Conservation (phyloP, 2,329 filamentous ascomycete species). For the Penicillium corylophilum region DNA sequence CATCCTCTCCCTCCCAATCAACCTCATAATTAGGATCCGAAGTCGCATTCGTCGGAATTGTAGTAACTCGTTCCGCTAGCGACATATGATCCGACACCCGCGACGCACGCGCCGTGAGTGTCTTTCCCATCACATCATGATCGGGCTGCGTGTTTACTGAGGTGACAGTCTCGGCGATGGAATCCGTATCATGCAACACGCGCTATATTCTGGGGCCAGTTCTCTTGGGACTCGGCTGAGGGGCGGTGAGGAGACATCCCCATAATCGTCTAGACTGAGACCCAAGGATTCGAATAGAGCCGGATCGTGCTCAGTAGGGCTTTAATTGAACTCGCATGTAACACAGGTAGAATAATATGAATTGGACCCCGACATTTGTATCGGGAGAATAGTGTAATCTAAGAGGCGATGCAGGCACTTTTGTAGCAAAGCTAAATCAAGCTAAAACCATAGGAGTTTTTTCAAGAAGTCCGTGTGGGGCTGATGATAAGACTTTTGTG, state of each 20-base stretch:
- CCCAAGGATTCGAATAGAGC: neutral
- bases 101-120: slow-evolving; percentile 31
- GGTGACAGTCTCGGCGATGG: slow-evolving; percentile 28
- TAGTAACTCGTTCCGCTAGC: slow-evolving; percentile 44
- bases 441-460: slow-evolving; percentile 4
- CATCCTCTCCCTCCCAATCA: slow-evolving; percentile 64
- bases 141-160: slow-evolving; percentile 29
- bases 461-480: slow-evolving; percentile 12
- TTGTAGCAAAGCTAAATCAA: neutral
- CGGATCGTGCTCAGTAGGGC: neutral
- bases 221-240: slow-evolving; percentile 15
- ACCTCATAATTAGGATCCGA: slow-evolving; percentile 67
- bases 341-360: too few species aligned
- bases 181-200: slow-evolving; percentile 22
- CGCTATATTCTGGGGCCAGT: slow-evolving; percentile 20
- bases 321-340: too few species aligned
- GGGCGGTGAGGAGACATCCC: slow-evolving; percentile 24
- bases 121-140: slow-evolving; percentile 28
- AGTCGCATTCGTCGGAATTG: slow-evolving; percentile 47
- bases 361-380: neutral
- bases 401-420: neutral
- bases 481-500: slow-evolving; percentile 6
- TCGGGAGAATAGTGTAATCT: neutral
- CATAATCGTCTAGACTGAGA: neutral
- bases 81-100: slow-evolving; percentile 34